Base-by-base conservation (phyloP, 495 filamentous ascomycete genomes). In the Monascus purpureus region DNA sequence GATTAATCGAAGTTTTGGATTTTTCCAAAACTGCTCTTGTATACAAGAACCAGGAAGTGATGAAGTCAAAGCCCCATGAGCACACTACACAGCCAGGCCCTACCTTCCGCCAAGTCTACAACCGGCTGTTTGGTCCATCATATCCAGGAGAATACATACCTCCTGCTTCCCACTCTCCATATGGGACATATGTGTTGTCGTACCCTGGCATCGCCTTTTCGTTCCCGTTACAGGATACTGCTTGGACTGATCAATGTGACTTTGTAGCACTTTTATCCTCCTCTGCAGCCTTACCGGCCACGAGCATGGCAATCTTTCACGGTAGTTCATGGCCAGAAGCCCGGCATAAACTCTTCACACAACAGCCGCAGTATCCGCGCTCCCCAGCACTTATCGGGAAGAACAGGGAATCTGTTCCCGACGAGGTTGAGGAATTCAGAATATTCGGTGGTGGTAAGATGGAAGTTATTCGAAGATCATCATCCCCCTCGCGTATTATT, bases 121-220 rank as follows among this genome's bases (percentile, higher is more conserved):
- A 90, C 32, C 76, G 80, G 29, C 65, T 94, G 3, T 76, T 97
- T 46, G 90, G 90, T 0, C 85, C 85, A 9, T 87, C 88, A 0
- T 93, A 86, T 47, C 77, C 81, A 2, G 90, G 90, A 20, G 90
- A 97, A 61, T 95, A 87, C 40, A 60, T 93, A 17, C 65, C 77
- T 13, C 73, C 73, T 6, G 32, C 58, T 22, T 49, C 57, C 16
- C 44, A 56, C 15, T 62, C 72, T 7, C 68, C 67, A 4, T 70
- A 65, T 37, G 78, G 79, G 3, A 65, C 67, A 9, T 96, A 94
- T 47, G 71, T 92, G 9, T 62, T 95, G 8, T 95, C 88, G 2
- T 97, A 94, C 52, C 86, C 88, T 8, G 90, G 90, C 0, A 72
- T 97, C 15, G 81, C 87, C 0, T 95, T 96, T 49, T 80, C 74